phyloP scores from a whole-genome alignment of 352 stramenopile species.

The Phytophthora macrochlamydospora region DNA sequence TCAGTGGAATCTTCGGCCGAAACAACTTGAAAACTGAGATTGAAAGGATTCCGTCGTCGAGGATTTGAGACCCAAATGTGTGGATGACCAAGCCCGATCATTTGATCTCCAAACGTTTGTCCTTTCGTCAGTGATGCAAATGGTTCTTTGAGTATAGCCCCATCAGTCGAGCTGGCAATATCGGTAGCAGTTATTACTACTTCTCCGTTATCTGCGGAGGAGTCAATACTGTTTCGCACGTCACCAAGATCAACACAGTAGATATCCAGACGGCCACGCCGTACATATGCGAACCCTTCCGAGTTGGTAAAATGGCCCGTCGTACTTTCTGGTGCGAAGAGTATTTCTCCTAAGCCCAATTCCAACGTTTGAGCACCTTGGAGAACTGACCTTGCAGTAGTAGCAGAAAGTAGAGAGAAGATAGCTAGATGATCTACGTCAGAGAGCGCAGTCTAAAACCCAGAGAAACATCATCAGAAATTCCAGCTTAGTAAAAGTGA shows the following conservation, averaged over 20 bases:
- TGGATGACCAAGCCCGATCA: conserved; percentile 47
- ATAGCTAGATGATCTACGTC: conserved; percentile 46
- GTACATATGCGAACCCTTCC: conserved; percentile 38
- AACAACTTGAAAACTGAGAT: conserved; percentile 32
- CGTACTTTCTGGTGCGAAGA: conserved; percentile 14
- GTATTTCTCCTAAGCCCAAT: conserved; percentile 19
- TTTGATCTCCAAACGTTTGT: conserved; percentile 63
- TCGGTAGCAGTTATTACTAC: too few relatives aligned
- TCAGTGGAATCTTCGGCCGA: conserved; percentile 52
- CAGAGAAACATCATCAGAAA: background rate
- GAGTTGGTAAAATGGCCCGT: conserved; percentile 3
- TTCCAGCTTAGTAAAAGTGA: too few relatives aligned
- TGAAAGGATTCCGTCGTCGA: conserved; percentile 14
- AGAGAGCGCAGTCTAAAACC: conserved; percentile 30
- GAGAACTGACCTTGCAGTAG: conserved; percentile 31
- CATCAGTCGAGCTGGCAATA: too few relatives aligned
- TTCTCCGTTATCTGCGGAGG: background rate
- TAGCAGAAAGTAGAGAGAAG: conserved; percentile 49
- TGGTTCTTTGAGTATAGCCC: conserved; percentile 6
- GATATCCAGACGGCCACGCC: conserved; percentile 51
- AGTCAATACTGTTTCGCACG: background rate
- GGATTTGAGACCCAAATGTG: conserved; percentile 26
- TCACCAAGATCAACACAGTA: conserved; percentile 38
- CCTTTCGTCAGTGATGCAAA: conserved; percentile 41
- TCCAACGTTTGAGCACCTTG: conserved; percentile 27